Evolutionary conservation across 176 grass and related monocot genomes (phyloP), one percentile per base, ranked within the genome.

Genomic region (Typha latifolia): DNA sequence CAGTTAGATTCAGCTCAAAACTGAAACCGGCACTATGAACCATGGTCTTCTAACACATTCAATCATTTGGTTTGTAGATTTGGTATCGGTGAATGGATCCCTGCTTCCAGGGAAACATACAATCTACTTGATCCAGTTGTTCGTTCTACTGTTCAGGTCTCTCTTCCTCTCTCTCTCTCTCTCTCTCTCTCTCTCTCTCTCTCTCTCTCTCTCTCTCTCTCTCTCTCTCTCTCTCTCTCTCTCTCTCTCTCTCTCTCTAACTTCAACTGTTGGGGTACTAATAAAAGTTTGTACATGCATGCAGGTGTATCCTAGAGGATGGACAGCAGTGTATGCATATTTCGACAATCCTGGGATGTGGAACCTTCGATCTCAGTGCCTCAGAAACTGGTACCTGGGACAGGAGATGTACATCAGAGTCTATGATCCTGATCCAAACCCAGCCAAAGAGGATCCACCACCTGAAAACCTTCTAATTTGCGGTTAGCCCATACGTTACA

Each of bases 271-370:
- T 16, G 4, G 4, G 51, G 14, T 5, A 13, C 51, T 53, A 16
- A 53, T 15, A 53, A 4, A 5, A 53, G n/a, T 16, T 31, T 31
- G 2, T 34, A 31, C 12, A 26, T 18, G 27, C 14, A 64, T 64
- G 4, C 27, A 64, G 62, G 62, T 64, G 27, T 64, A 64, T 32
- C 62, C 62, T 34, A 31, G 14, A 24, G 62, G 62, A 34, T 64
- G 62, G 62, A 64, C 62, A 31, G 27, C 62, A 64, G 27, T 64
- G 7, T 64, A 64, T 64, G 62, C 62, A 34, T 64, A n/a, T 15
- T 24, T 64, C 3, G 62, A 64, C 5, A 64, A 37, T 32, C 62
- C 62, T 0, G 62, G 62, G 24, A 37, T 64, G 62, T 64, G 62
- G 62, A 64, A 64, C 29, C 62, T 64, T 6, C 62, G 62, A 14